phyloP scores from a whole-genome alignment of 345 rosid genomes.

The Eucalyptus polybractea region DNA sequence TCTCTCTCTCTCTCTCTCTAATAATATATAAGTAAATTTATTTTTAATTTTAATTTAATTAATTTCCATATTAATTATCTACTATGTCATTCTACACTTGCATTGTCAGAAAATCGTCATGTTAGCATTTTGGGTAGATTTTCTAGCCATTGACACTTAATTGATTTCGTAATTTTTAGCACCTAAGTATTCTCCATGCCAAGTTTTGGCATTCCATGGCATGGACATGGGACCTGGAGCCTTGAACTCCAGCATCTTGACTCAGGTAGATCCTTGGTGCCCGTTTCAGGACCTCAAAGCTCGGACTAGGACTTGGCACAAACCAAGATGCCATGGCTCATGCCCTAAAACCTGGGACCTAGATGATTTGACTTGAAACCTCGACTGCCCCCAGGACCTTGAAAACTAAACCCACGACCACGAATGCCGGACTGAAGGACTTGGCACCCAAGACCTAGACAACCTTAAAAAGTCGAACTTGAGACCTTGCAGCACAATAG shows the following conservation, averaged over 20 bases:
- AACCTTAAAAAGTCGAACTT: background rate
- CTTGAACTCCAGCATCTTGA: background rate
- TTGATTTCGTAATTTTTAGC: too few relatives aligned
- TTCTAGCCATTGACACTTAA: rapidly evolving
- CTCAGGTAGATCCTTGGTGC: background rate
- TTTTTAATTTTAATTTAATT: rapidly evolving
- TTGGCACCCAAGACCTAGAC: background rate
- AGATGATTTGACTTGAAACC: background rate
- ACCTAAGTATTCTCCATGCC: rapidly evolving
- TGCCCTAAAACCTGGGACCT: background rate
- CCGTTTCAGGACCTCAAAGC: background rate
- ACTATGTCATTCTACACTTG: rapidly evolving
- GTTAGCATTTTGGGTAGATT: rapidly evolving
- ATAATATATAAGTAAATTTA: too few relatives aligned
- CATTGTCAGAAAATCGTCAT: rapidly evolving
- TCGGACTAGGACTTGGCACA: background rate
- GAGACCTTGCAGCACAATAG: background rate
- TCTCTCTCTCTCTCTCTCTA: rapidly evolving
- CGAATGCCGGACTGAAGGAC: background rate
- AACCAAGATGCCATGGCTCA: background rate
- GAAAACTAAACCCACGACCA: background rate
- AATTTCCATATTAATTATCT: too few relatives aligned
- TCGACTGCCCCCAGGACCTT: background rate
- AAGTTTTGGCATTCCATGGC: rapidly evolving
- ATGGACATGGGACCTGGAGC: background rate